Base-by-base conservation (phyloP, 495 filamentous ascomycete species). In the Polyplosphaeria fusca region DNA sequence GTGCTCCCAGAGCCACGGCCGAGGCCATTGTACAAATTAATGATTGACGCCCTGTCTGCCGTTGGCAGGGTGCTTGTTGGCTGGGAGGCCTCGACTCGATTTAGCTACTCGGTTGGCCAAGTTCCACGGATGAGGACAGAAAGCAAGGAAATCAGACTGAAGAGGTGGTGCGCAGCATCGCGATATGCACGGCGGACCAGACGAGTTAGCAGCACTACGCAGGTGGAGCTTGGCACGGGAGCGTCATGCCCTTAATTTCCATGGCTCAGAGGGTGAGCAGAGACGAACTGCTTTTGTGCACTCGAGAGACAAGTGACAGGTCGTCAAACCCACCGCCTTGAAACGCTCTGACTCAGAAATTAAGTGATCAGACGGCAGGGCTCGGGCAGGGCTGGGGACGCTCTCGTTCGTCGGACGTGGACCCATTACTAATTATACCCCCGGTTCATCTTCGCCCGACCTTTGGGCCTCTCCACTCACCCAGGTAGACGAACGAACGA, bases 361-460 rank as follows among this genome's bases (percentile, higher is more conserved):
- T 19, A 32, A 54, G 25, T 37, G 51, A 44, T 53, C 50, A 30
- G n/a, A 53, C 7, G 7, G 50, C 50, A 51, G 47, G 35, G 30
- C 30, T 41, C 7, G 7, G 30, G 30, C 7, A 53, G 30, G 7
- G 50, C 50, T 39, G 47, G 35, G 30, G n/a, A 24, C 7, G 7
- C 7, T 7, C 7, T 13, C 19, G 39, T 23, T 44, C 39, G 51
- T n/a, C 45, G 19, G 9, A 44, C 39, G 24, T 12, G 19, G 39
- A 38, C 22, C 41, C 51, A 30, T 54, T 54, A 54, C 51, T 54
- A 54, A 54, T 54, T 44, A 45, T 54, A 54, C 51, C 32, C 18
- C 7, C 30, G 30, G 30, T 14, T 35, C 7, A 7, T 35, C 46
- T 13, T 46, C 40, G 38, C 26, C 39, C 41, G 39, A 11, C 41